phyloP scores from a whole-genome alignment of 768 basidiomycete species.

The Amanita jacksonii region DNA sequence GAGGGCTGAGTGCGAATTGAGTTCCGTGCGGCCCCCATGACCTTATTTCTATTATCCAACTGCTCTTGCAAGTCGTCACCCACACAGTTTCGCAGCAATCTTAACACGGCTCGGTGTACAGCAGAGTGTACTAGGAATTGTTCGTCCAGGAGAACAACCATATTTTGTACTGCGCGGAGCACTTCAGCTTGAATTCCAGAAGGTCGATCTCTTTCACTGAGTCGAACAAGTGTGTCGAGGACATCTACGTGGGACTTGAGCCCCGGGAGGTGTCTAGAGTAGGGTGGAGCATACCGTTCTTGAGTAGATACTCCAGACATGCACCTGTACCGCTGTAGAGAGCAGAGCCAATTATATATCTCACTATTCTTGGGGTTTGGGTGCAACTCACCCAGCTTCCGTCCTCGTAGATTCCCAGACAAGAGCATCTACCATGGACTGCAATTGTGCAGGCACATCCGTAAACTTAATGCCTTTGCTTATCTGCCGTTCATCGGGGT shows the following conservation, averaged over 20 bases:
- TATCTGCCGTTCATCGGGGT: constrained; percentile 87
- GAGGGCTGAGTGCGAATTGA: constrained; percentile 63
- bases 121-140: constrained; percentile 89
- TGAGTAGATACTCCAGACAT: constrained; percentile 86
- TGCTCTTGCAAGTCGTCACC: constrained; percentile 91
- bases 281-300: constrained; percentile 50
- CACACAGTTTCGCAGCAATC: constrained; percentile 77
- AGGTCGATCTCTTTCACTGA: constrained; percentile 79
- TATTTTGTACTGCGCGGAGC: constrained; percentile 76
- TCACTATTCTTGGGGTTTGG: neutral
- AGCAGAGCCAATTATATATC: neutral
- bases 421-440: constrained; percentile 76
- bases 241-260: constrained; percentile 44
- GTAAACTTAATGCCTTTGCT: constrained; percentile 74
- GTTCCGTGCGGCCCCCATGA: constrained; percentile 80
- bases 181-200: constrained; percentile 90
- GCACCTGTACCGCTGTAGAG: constrained; percentile 66
- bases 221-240: constrained; percentile 71
- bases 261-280: neutral
- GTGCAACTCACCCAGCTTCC: constrained; percentile 72
- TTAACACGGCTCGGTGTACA: constrained; percentile 80
- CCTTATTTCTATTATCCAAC: constrained; percentile 62
- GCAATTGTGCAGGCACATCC: constrained; percentile 65
- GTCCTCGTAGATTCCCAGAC: constrained; percentile 77
- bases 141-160: constrained; percentile 87